These are phyloP conservation scores for Lactarius akahatsu DNA, from an alignment of 768 basidiomycete species.

Conservation along the genomic window DNA sequence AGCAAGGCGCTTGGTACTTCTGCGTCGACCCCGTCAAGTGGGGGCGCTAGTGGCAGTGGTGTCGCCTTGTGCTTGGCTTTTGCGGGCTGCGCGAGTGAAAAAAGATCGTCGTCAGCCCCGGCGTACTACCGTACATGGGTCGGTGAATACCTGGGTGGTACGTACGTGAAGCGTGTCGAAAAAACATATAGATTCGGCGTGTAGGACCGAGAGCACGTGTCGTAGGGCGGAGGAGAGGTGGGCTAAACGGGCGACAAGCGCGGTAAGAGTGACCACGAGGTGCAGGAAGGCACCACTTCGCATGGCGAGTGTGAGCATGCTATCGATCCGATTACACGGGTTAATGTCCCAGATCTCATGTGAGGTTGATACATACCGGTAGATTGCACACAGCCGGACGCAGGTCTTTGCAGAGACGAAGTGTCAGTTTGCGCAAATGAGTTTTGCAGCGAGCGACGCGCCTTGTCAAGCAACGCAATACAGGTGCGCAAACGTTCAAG, in stretches of 20 bases:
- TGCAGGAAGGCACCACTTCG: slow-evolving; percentile 75
- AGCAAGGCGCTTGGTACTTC: neutral
- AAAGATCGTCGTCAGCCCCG: neutral
- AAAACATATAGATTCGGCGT: slow-evolving; percentile 14
- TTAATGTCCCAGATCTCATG: neutral
- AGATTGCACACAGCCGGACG: slow-evolving; percentile 48
- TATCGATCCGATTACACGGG: slow-evolving; percentile 33
- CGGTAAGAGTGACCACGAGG: slow-evolving; percentile 58
- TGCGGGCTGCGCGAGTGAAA: slow-evolving; percentile 3
- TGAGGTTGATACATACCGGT: slow-evolving; percentile 42
- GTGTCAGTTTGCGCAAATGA: slow-evolving; percentile 1
- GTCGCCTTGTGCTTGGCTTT: neutral
- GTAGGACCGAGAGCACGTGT: slow-evolving; percentile 7
- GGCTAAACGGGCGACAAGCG: slow-evolving; percentile 57
- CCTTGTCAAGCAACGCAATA: slow-evolving; percentile 48
- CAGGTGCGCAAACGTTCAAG: slow-evolving; percentile 40
- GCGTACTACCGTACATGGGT: too few relatives aligned
- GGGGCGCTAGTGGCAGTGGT: neutral
- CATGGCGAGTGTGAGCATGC: slow-evolving; percentile 61
- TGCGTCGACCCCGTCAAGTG: neutral
- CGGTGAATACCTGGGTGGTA: neutral
- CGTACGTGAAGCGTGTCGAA: slow-evolving; percentile 19
- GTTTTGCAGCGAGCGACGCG: slow-evolving; percentile 31
- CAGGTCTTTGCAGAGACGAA: slow-evolving; percentile 40
- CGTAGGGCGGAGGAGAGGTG: slow-evolving; percentile 18